Evolutionary conservation across 139 green algal genomes (phyloP), one percentile per base, ranked within the genome.

Genomic region (Diplosphaera chodatii): DNA sequence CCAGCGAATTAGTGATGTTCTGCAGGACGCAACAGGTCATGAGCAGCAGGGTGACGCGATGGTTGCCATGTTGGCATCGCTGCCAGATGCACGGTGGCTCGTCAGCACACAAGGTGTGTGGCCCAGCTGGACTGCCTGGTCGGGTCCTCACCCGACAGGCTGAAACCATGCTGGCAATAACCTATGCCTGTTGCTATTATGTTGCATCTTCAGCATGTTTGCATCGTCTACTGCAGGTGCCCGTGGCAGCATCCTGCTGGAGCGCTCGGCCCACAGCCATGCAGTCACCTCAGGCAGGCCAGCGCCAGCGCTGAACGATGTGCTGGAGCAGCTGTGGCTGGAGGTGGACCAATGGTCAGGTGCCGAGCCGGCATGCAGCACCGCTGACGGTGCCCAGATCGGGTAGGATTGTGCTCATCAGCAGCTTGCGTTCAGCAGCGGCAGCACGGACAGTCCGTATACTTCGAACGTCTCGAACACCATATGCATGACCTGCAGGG

Each of bases 11-110:
- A n/a, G n/a, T n/a, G n/a, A n/a, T n/a, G n/a, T n/a, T n/a, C n/a
- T 77, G 32, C 81, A 88, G 71, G 80, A 81, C 55, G 94, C 82
- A 81, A 94, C 87, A 34, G 88, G 88, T 1, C 85, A 92, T 72
- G 32, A 55, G 4, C 67, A 28, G 1, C 32, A 94, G n/a, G 84
- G 74, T 0, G 88, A 96, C 71, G 91, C 92, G 0, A 62, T 97
- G n/a, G 31, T 93, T 27, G 73, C 67, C n/a, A 82, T 85, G 21
- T 66, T 85, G 0, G 13, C 63, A 33, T 75, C 82, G 6, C 83
- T 98, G 77, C 94, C 91, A 0, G 55, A 65, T 22, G 82, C 82
- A 2, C 66, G 70, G 18, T 92, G 83, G 70, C 63, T 93, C 23
- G 32, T 90, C 56, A 89, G 85, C 48, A 92, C 88, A 1, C 78